Evolutionary conservation across 2,329 filamentous ascomycete genomes (phyloP), one percentile per base, ranked within the genome.

Genomic region (Sphaceloma murrayae): DNA sequence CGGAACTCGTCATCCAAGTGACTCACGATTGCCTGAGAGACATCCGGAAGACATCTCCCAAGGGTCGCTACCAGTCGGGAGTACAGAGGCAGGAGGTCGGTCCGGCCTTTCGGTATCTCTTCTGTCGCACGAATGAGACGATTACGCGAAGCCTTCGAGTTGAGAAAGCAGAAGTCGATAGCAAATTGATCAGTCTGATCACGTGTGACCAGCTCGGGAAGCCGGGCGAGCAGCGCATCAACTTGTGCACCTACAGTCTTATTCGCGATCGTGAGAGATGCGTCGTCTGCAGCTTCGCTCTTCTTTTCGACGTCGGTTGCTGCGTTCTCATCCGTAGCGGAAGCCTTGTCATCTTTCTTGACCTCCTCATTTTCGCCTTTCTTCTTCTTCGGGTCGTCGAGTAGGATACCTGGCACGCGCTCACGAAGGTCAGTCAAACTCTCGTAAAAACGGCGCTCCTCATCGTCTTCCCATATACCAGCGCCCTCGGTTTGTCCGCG

Each of bases 381-480:
- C 67, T 94, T 95, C 69, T 95, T 96, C 65, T 93, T 95, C 43
- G 78, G 78, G 54, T 96, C 91, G 57, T 98, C 91, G 1, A 98
- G 75, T 6, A 98, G 70, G 54, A 98, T 93, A 1, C 82, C 82
- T 0, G 91, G 93, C 2, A 98, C 91, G 54, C 94, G 93, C 54
- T 93, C 91, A 59, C 93, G 94, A 11, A 98, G 69, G 58, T 98
- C 91, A 9, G 94, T 83, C 8, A 98, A 65, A 52, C 95, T 96
- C 67, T 98, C 91, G 65, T 98, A 98, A 62, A 98, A 98, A 49
- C 91, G 84, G 48, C 91, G 80, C 64, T 98, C 89, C 45, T 98
- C 91, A 58, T 98, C 91, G 55, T 98, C 91, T 66, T 95, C 88
- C 91, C 91, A 98, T 50, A 98, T 96, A 0, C 91, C 91, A 17